A percentile compares a stretch with the other conserved stretches of the same genome.
Evolutionary conservation across 75 land plant species (phyloP).

Genomic region (Cryptomeria japonica): DNA sequence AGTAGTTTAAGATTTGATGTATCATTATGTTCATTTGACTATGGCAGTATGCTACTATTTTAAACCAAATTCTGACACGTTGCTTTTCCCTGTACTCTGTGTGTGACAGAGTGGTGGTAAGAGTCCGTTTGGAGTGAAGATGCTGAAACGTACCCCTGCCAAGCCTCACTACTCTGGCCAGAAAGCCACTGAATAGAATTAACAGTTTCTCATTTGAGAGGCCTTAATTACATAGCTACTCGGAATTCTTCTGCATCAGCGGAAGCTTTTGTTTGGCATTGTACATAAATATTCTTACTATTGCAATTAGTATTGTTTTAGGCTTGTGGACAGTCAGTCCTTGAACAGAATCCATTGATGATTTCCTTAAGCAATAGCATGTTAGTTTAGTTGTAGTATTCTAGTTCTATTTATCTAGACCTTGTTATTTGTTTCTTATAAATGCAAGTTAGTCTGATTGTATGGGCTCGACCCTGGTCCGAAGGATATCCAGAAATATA

Average conservation of each 20-base stretch:
- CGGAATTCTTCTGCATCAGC: neutral
- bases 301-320: neutral
- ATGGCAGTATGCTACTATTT: neutral
- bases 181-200: neutral
- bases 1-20: neutral
- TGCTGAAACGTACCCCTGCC: constrained; percentile 47
- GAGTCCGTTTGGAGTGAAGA: constrained; percentile 43
- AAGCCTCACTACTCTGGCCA: constrained; percentile 18
- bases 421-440: neutral
- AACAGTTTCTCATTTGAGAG: neutral
- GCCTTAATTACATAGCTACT: neutral
- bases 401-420: neutral
- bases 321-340: neutral
- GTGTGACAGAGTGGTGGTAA: constrained; percentile 38
- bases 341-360: neutral
- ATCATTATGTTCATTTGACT: neutral
- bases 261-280: neutral
- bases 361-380: neutral
- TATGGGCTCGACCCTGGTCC: neutral
- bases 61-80: neutral
- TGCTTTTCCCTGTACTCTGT: neutral
- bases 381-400: neutral
- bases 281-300: neutral
- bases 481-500: neutral
- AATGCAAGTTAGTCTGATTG: neutral